Percentiles rank a stretch among this genome's conserved stretches.
phyloP scores from a whole-genome alignment of 1,139 yeast species.

The Pichia sp. region DNA sequence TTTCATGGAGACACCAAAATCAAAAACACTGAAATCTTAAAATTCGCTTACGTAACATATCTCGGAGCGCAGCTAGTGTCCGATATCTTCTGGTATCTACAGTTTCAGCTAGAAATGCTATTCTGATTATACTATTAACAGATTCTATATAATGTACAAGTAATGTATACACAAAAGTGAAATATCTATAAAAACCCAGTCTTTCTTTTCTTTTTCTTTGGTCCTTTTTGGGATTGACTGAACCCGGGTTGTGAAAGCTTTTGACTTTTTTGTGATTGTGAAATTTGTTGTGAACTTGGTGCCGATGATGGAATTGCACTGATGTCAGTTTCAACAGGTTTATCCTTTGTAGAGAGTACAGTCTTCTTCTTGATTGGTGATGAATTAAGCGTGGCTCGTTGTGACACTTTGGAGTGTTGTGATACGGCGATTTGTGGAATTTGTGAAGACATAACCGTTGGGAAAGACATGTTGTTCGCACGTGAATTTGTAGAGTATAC shows the following conservation, averaged over 20 bases:
- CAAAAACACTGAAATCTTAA: too few relatives aligned
- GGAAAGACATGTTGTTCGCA: constrained; percentile 2
- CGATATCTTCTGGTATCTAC: too few relatives aligned
- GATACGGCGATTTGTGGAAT: background rate
- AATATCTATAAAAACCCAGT: constrained; percentile 12
- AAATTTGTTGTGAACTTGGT: constrained; percentile 3
- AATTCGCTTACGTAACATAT: too few relatives aligned
- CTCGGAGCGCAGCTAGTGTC: too few relatives aligned
- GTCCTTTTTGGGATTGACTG: constrained; percentile 5
- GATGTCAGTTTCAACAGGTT: too few relatives aligned
- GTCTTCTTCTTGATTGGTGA: background rate
- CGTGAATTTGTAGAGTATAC: background rate
- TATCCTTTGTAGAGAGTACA: background rate
- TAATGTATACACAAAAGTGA: too few relatives aligned
- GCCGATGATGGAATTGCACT: background rate
- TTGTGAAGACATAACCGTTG: constrained; percentile 15
- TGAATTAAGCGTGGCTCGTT: background rate
- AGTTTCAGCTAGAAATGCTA: background rate
- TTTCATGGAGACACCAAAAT: background rate
- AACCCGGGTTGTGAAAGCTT: constrained; percentile 6
- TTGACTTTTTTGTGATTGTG: constrained; percentile 10
- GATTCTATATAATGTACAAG: too few relatives aligned
- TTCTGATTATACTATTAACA: background rate
- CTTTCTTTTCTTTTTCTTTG: constrained; percentile 17
- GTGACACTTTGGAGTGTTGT: background rate